Percentiles rank a stretch among this genome's conserved stretches.
Conservation (phyloP, 2,329 filamentous ascomycete genomes). For the Hypoxylon sp. region DNA sequence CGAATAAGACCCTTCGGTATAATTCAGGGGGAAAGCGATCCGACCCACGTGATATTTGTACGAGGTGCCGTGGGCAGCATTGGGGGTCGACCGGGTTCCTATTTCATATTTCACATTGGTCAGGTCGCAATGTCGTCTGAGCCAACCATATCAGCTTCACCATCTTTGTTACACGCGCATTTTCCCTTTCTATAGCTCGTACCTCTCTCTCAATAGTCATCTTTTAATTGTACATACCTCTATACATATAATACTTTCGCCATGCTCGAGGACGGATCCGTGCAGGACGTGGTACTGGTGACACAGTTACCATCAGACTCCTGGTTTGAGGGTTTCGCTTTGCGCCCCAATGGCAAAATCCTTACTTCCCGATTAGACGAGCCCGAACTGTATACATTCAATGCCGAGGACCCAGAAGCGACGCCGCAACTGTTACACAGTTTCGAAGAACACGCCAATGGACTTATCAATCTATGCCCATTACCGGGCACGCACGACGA, state of each 20-base stretch:
- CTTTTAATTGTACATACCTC: slow-evolving; percentile 1
- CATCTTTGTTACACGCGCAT: slow-evolving; percentile 18
- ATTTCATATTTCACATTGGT: slow-evolving; percentile 41
- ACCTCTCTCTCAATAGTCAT: not conserved
- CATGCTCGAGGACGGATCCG: slow-evolving; percentile 49
- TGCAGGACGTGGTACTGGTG: slow-evolving; percentile 50
- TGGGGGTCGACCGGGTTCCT: slow-evolving; percentile 15
- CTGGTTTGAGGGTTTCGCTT: slow-evolving; percentile 53
- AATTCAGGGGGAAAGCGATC: slow-evolving; percentile 34
- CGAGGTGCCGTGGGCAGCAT: slow-evolving; percentile 3
- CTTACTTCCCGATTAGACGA: slow-evolving; percentile 52
- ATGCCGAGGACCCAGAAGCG: slow-evolving; percentile 49
- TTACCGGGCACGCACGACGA: slow-evolving; percentile 50
- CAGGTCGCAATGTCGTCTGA: slow-evolving; percentile 34
- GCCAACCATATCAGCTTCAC: slow-evolving; percentile 35
- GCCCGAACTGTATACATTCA: slow-evolving; percentile 53
- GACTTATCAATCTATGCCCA: slow-evolving; percentile 49
- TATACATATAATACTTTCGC: slow-evolving; percentile 15
- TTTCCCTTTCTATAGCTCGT: slow-evolving; percentile 8
- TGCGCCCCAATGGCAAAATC: slow-evolving; percentile 53
- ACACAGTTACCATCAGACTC: slow-evolving; percentile 53
- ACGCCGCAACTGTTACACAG: slow-evolving; percentile 49
- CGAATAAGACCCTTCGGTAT: slow-evolving; percentile 35
- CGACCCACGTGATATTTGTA: slow-evolving; percentile 30
- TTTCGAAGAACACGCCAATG: slow-evolving; percentile 48